Percentiles rank a stretch among this genome's conserved stretches.
phyloP scores from a whole-genome alignment of 768 basidiomycete genomes.

The Neoboletus magnificus region DNA sequence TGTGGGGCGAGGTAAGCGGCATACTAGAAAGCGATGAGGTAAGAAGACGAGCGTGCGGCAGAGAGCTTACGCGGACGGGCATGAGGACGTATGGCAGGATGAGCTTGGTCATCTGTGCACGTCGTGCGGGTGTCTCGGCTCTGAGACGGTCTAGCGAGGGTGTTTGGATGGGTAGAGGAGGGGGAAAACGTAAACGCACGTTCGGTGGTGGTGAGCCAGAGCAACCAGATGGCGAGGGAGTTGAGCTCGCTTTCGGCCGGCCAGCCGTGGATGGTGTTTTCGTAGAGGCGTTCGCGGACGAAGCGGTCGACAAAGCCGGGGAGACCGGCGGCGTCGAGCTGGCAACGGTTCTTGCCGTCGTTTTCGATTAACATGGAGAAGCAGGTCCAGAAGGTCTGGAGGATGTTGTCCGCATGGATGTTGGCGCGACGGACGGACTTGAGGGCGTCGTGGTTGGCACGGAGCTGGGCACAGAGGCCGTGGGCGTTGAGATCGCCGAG shows the following conservation, averaged over 20 bases:
- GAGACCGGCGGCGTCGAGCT: slow-evolving; percentile 53
- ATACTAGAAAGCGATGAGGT: slow-evolving; percentile 39
- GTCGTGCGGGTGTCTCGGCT: slow-evolving; percentile 26
- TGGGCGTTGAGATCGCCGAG: slow-evolving; percentile 39
- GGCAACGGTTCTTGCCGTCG: slow-evolving; percentile 60
- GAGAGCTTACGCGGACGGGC: slow-evolving; percentile 43
- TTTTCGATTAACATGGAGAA: slow-evolving; percentile 62
- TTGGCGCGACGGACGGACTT: too few relatives aligned
- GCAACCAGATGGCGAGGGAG: slow-evolving; percentile 56
- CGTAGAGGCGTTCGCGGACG: slow-evolving; percentile 47
- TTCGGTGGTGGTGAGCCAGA: slow-evolving; percentile 58
- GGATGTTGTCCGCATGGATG: not conserved
- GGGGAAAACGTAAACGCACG: slow-evolving; percentile 34
- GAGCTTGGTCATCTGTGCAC: slow-evolving; percentile 28
- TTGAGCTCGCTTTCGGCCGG: slow-evolving; percentile 48
- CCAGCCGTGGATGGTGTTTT: slow-evolving; percentile 47
- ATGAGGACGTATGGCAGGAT: slow-evolving; percentile 48
- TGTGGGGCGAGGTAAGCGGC: slow-evolving; percentile 58
- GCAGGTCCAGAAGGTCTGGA: slow-evolving; percentile 41
- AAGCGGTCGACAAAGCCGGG: slow-evolving; percentile 44
- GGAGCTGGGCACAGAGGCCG: slow-evolving; percentile 39
- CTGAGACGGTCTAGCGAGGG: slow-evolving; percentile 27
- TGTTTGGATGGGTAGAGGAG: slow-evolving; percentile 14
- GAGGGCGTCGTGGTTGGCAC: slow-evolving; percentile 31
- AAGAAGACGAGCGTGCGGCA: not conserved